Evolutionary conservation across 345 rosid species (phyloP).

Genomic region (rapeseed (Brassica napus)): Da-Ae NC_063435.1:2818001-2818500

Average conservation of each 20-base stretch:
- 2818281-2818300: slow-evolving; percentile 18
- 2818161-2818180: slow-evolving; percentile 34
- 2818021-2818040: slow-evolving; percentile 27
- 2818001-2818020: not conserved
- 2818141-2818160: slow-evolving; percentile 32
- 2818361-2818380: slow-evolving; percentile 14
- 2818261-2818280: slow-evolving; percentile 8
- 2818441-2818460: slow-evolving; percentile 13
- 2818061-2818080: slow-evolving; percentile 10
- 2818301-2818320: not conserved
- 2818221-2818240: slow-evolving; percentile 3
- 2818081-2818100: slow-evolving; percentile 25
- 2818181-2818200: slow-evolving; percentile 29
- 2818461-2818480: not conserved
- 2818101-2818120: slow-evolving; percentile 30
- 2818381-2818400: slow-evolving; percentile 25
- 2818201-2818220: slow-evolving; percentile 34
- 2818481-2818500: slow-evolving; percentile 10
- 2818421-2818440: slow-evolving; percentile 35
- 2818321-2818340: slow-evolving; percentile 25
- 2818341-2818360: slow-evolving; percentile 34
- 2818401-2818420: not conserved
- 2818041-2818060: not conserved
- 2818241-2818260: not conserved
- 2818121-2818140: slow-evolving; percentile 20